Conservation (phyloP, 139 green algal genomes). For the Nannochloris sp. region DNA sequence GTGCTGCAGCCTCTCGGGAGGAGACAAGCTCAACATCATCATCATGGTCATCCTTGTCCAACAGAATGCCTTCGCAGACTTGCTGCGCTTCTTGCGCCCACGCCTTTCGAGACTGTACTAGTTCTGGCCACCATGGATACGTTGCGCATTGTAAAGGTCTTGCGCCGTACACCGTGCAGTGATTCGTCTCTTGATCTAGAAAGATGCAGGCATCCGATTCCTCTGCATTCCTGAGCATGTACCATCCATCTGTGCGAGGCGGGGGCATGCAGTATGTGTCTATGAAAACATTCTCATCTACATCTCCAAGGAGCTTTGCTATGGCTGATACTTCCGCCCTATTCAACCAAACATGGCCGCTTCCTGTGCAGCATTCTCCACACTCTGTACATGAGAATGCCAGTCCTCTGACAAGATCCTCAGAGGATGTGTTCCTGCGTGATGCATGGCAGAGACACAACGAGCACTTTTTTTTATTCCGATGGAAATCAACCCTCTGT, state of each 20-base stretch:
- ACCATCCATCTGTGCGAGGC: neutral
- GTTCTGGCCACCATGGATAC: conserved; percentile 4
- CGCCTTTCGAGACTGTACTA: neutral
- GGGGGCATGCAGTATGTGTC: neutral
- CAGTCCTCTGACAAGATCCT: neutral
- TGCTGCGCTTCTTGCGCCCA: neutral
- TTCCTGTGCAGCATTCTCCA: neutral
- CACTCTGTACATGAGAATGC: neutral
- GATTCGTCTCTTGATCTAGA: conserved; percentile 1
- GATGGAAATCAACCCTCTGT: too few species aligned
- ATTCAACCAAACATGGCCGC: neutral
- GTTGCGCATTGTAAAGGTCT: conserved; percentile 1
- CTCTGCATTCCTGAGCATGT: neutral
- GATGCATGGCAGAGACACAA: too few species aligned
- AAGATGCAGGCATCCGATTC: neutral
- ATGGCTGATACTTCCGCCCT: neutral
- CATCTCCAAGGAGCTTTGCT: neutral
- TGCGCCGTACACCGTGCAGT: neutral
- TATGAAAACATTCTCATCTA: neutral
- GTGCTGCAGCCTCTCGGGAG: neutral
- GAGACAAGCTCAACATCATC: neutral
- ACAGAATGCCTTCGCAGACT: conserved; percentile 4
- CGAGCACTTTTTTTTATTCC: too few species aligned
- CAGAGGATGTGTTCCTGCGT: neutral
- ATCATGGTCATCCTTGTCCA: neutral